A percentile compares a stretch with the other conserved stretches of the same genome.
Conservation (phyloP, 495 filamentous ascomycete genomes). For the Pyrenopolyporus hunteri region DNA sequence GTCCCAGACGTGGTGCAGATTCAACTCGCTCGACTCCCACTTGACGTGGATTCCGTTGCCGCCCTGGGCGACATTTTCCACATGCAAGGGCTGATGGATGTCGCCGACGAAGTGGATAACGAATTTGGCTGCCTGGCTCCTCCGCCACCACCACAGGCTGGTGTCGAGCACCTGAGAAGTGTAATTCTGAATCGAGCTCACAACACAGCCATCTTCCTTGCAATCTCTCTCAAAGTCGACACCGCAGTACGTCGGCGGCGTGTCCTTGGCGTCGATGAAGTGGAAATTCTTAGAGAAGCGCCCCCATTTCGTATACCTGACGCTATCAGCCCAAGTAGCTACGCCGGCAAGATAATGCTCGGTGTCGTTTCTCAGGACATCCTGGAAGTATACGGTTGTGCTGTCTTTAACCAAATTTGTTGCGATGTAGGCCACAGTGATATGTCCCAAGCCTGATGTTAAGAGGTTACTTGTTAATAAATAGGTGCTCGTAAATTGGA, state of each 20-base stretch:
- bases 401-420: constrained; percentile 49
- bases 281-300: constrained; percentile 65
- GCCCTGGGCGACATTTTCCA: constrained; percentile 62
- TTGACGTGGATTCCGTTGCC: constrained; percentile 66
- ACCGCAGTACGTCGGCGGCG: constrained; percentile 63
- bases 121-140: constrained; percentile 63
- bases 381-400: constrained; percentile 52
- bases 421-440: constrained; percentile 63
- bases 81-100: constrained; percentile 70
- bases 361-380: constrained; percentile 52
- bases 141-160: constrained; percentile 45
- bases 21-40: constrained; percentile 56
- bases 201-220: constrained; percentile 63
- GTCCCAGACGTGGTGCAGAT: constrained; percentile 70
- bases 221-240: constrained; percentile 69
- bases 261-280: constrained; percentile 74
- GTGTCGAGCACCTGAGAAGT: constrained; percentile 56
- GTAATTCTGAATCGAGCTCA: constrained; percentile 66
- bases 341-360: constrained; percentile 62
- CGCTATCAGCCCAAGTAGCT: constrained; percentile 69
- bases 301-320: constrained; percentile 64
- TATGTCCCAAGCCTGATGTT: constrained; percentile 61
- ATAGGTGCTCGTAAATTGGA: background rate
- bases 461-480: constrained; percentile 10
- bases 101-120: constrained; percentile 70